phyloP scores from a whole-genome alignment of 2,329 filamentous ascomycete species.

The Xylaria sp. region DNA sequence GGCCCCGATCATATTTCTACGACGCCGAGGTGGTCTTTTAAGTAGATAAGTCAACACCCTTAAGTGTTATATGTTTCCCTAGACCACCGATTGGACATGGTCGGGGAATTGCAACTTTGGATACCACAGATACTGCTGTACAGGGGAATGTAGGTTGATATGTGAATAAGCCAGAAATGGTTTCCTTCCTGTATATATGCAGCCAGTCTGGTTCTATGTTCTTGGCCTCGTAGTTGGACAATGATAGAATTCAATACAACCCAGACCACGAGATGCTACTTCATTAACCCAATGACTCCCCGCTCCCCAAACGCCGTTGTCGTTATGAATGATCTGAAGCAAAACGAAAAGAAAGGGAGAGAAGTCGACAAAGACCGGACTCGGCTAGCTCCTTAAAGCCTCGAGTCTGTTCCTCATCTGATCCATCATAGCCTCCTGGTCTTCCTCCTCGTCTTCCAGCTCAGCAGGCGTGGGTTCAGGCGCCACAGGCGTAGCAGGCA shows the following conservation, averaged over 20 bases:
- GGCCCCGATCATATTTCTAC: slow-evolving; percentile 40
- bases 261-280: slow-evolving; percentile 29
- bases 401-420: slow-evolving; percentile 94
- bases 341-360: background rate
- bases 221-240: slow-evolving; percentile 14
- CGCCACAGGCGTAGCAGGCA: slow-evolving; percentile 65
- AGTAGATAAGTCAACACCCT: slow-evolving; percentile 15
- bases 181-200: slow-evolving; percentile 32
- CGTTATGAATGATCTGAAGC: slow-evolving; percentile 18
- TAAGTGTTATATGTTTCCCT: background rate
- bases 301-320: slow-evolving; percentile 41
- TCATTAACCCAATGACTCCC: slow-evolving; percentile 33
- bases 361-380: background rate
- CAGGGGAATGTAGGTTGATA: background rate
- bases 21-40: slow-evolving; percentile 44
- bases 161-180: slow-evolving; percentile 10
- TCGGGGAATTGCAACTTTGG: background rate
- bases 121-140: background rate
- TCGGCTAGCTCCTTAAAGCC: slow-evolving; percentile 82
- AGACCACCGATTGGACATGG: background rate
- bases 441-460: slow-evolving; percentile 78
- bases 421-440: slow-evolving; percentile 89
- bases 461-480: slow-evolving; percentile 61
- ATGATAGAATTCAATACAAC: slow-evolving; percentile 19
- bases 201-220: slow-evolving; percentile 21